Conservation (phyloP, 495 filamentous ascomycete species). For the Podospora pseudopauciseta region DNA sequence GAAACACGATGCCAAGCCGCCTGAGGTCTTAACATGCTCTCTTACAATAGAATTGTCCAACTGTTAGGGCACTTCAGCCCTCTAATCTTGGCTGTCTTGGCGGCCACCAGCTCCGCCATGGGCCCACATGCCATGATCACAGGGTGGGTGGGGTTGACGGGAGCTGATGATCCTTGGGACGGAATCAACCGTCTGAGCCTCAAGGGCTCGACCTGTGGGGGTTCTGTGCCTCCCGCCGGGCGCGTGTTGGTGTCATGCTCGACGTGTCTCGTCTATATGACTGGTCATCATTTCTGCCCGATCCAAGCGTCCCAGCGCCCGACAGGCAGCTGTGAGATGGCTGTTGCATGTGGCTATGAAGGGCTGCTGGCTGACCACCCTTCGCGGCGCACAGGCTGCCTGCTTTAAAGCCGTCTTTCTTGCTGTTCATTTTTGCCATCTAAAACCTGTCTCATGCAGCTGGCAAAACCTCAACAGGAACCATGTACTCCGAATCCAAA, state of each 20-base stretch:
- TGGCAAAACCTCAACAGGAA: neutral
- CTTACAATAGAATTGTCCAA: neutral
- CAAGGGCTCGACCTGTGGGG: neutral
- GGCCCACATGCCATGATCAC: neutral
- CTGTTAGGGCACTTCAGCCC: neutral
- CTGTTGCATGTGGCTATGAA: neutral
- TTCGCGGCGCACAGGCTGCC: neutral
- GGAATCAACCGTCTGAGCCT: neutral
- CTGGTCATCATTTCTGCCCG: neutral
- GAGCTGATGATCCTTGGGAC: neutral
- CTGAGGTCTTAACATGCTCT: neutral
- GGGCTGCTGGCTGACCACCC: neutral
- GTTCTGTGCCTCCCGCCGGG: neutral
- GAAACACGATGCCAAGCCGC: constrained; percentile 4
- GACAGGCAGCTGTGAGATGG: neutral
- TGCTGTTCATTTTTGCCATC: neutral
- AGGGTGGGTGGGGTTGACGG: neutral
- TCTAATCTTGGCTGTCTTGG: neutral
- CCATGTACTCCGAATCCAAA: neutral
- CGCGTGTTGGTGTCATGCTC: neutral
- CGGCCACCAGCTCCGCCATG: neutral
- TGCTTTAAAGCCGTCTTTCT: neutral
- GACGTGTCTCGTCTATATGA: neutral
- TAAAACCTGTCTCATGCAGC: neutral
- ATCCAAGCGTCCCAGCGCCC: neutral